Percentiles rank a stretch among this genome's conserved stretches.
These are phyloP conservation scores for Quercus aquifolioides DNA, from an alignment of 306 rosid genomes.

Conservation along the genomic window DNA sequence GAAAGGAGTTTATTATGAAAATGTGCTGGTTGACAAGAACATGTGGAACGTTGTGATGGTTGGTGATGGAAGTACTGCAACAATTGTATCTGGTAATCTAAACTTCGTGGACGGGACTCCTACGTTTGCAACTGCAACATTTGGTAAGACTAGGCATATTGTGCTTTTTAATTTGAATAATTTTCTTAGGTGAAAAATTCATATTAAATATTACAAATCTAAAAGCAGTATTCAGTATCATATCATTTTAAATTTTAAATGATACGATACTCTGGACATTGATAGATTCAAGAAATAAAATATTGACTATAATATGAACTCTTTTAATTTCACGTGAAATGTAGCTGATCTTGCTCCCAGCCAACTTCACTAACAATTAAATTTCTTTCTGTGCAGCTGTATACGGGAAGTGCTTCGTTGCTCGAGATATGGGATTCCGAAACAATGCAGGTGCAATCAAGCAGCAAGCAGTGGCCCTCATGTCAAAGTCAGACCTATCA, in stretches of 20 bases:
- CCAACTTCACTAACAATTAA: neutral
- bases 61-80: slow-evolving; percentile 70
- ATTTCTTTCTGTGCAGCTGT: slow-evolving; percentile 42
- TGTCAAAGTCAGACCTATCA: slow-evolving; percentile 55
- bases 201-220: too few relatives aligned
- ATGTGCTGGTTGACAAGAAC: slow-evolving; percentile 53
- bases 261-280: too few relatives aligned
- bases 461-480: slow-evolving; percentile 81
- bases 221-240: too few relatives aligned
- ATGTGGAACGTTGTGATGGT: slow-evolving; percentile 74
- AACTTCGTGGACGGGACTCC: slow-evolving; percentile 79
- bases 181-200: too few relatives aligned
- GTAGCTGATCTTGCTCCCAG: too few relatives aligned
- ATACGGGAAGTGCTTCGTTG: slow-evolving; percentile 60
- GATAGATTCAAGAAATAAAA: too few relatives aligned
- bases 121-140: slow-evolving; percentile 69
- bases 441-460: slow-evolving; percentile 71
- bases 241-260: too few relatives aligned
- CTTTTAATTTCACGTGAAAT: too few relatives aligned
- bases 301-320: too few relatives aligned
- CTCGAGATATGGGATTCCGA: slow-evolving; percentile 55
- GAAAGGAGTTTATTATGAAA: slow-evolving; percentile 59
- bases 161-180: neutral
- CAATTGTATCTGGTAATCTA: slow-evolving; percentile 50
- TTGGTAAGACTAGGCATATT: slow-evolving; percentile 45